Evolutionary conservation across 805 yeast genomes (phyloP), one percentile per base, ranked within the genome.

Genomic region (Schwanniomyces polymorphus): DNA sequence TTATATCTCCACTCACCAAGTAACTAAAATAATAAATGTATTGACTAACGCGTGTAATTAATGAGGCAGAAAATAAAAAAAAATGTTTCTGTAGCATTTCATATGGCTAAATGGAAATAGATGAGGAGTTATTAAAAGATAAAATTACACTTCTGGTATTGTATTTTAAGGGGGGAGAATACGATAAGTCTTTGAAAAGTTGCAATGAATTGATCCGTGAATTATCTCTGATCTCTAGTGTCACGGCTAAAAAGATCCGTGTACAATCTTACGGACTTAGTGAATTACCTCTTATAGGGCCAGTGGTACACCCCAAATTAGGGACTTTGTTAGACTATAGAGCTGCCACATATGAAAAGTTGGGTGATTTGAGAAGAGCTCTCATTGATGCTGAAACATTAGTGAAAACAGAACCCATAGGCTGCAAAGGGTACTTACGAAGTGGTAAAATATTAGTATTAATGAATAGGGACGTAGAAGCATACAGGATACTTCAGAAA

Each of bases 351-450:
- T 68, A 59, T 55, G 78, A 76, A 48, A 78, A 76, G 49, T 49
- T 78, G 43, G 57, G 59, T 4, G 56, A 63, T 12, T 42, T 60
- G 4, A 56, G 54, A 0, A 50, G 53, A 8, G 78, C 82, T 0
- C 59, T 69, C 26, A 48, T 50, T 23, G 82, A 78, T 46, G 75
- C 75, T 0, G 53, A 61, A 27, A 51, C 45, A 29, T 51, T 76
- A 38, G 55, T 74, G 3, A 48, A 50, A 11, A 16, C 67, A 2
- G 79, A 77, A 29, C 82, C 81, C 0, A 53, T 72, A 23, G 66
- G 76, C 14, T 75, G 80, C 57, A 79, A 77, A 55, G 81, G 81
- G 1, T 78, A 79, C 51, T 59, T 80, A 31, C 54, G 84, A 29
- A 58, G 62, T 3, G 70, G 74, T 2, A 79, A 78, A 52, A 50